Conservation (phyloP, 106 monocot species). For the Cymbidium sinense region DNA sequence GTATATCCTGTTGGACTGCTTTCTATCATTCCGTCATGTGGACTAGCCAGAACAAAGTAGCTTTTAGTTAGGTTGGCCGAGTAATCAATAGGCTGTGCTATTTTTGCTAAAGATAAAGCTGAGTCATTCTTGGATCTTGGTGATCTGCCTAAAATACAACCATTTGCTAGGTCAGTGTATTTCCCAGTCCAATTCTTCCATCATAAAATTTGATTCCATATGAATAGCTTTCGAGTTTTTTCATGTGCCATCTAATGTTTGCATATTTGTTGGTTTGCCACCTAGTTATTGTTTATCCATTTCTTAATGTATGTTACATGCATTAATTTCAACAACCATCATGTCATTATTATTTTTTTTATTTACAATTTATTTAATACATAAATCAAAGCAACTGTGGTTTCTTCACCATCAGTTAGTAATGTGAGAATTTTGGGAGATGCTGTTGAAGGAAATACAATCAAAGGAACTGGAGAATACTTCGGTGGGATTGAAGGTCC, state of each 20-base stretch:
- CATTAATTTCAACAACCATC: not conserved
- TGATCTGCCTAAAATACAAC: too few species aligned
- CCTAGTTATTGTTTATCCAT: not conserved
- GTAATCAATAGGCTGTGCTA: too few species aligned
- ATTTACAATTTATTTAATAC: not conserved
- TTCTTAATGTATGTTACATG: not conserved
- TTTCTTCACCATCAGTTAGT: conserved; percentile 75
- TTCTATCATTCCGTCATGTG: too few species aligned
- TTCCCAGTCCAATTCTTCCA: not conserved
- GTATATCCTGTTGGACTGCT: too few species aligned
- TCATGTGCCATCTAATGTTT: not conserved
- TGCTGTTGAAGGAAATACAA: conserved; percentile 69
- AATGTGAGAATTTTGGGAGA: conserved; percentile 71
- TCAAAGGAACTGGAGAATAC: conserved; percentile 76
- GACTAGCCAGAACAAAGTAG: too few species aligned
- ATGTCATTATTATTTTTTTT: not conserved
- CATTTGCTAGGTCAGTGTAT: too few species aligned
- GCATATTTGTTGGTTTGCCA: not conserved
- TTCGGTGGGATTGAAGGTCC: conserved; percentile 97
- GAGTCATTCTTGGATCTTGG: too few species aligned
- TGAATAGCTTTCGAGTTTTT: not conserved
- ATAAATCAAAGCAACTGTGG: not conserved
- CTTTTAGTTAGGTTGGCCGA: too few species aligned
- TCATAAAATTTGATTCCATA: not conserved
- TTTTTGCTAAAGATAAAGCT: too few species aligned